phyloP scores from a whole-genome alignment of 75 land plant species.

The Picea glauca region DNA sequence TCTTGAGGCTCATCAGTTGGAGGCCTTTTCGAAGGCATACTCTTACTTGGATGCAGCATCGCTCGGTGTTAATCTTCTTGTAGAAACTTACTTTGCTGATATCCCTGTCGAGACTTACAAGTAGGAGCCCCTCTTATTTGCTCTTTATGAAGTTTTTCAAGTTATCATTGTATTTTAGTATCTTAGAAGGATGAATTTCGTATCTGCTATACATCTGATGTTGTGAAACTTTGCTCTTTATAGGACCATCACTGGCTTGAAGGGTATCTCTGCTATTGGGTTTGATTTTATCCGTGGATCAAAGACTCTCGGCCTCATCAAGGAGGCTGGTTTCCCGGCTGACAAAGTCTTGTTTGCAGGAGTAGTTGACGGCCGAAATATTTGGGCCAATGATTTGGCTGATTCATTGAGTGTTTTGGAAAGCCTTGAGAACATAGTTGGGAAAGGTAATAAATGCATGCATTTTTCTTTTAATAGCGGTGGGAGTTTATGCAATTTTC shows the following conservation, averaged over 20 bases:
- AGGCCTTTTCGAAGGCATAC: conserved; percentile 63
- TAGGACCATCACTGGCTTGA: conserved; percentile 55
- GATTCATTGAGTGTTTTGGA: conserved; percentile 42
- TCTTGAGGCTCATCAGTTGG: conserved; percentile 56
- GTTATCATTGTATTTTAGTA: neutral
- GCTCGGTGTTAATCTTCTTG: conserved; percentile 46
- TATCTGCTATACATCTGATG: too few species aligned
- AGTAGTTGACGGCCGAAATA: conserved; percentile 86
- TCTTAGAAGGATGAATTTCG: too few species aligned
- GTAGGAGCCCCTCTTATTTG: conserved; percentile 16
- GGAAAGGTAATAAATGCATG: conserved; percentile 47
- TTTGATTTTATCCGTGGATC: conserved; percentile 79
- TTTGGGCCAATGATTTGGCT: conserved; percentile 85
- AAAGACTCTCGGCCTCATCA: conserved; percentile 60
- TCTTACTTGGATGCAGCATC: conserved; percentile 42
- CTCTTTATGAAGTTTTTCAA: neutral
- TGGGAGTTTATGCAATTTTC: neutral
- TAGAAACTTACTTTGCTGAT: conserved; percentile 89
- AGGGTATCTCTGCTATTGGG: conserved; percentile 58
- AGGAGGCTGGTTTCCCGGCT: conserved; percentile 53
- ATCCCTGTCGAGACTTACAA: conserved; percentile 61
- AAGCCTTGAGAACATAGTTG: conserved; percentile 43
- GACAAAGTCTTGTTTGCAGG: conserved; percentile 78
- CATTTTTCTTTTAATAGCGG: neutral
- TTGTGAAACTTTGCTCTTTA: neutral